Percentiles rank a stretch among this genome's conserved stretches.
phyloP scores from a whole-genome alignment of 2,329 filamentous ascomycete species.

The Coleophoma eucalyptorum region DNA sequence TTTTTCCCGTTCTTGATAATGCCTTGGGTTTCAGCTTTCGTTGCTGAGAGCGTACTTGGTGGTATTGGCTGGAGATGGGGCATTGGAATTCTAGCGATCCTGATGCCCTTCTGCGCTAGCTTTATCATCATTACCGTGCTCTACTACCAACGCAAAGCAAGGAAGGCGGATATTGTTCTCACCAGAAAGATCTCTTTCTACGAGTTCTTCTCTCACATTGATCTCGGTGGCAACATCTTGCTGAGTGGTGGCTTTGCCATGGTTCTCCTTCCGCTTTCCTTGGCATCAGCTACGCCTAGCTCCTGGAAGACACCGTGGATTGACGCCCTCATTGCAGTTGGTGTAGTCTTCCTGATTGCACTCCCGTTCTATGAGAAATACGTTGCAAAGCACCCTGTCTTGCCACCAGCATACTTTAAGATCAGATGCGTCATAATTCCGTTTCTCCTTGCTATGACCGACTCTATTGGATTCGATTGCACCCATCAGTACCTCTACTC shows the following conservation, averaged over 20 bases:
- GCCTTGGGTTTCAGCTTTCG: constrained; percentile 49
- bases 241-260: constrained; percentile 43
- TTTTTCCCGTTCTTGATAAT: constrained; percentile 52
- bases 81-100: constrained; percentile 51
- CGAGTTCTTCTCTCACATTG: constrained; percentile 33
- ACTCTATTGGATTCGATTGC: constrained; percentile 37
- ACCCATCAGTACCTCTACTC: constrained; percentile 45
- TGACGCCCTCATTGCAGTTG: constrained; percentile 38
- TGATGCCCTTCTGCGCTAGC: constrained; percentile 45
- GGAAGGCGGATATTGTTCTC: constrained; percentile 37
- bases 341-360: constrained; percentile 33
- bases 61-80: constrained; percentile 51
- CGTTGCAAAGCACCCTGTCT: constrained; percentile 38
- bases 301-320: constrained; percentile 40
- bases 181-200: constrained; percentile 15
- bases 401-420: constrained; percentile 41
- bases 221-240: constrained; percentile 39
- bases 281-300: constrained; percentile 32
- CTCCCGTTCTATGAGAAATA: constrained; percentile 44
- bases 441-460: constrained; percentile 34
- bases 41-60: constrained; percentile 38
- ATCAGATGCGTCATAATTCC: constrained; percentile 37
- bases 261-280: constrained; percentile 41
- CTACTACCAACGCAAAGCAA: constrained; percentile 45
- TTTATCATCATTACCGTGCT: constrained; percentile 45